Percentiles rank a stretch among this genome's conserved stretches.
phyloP scores from a whole-genome alignment of 352 stramenopile genomes.

The Phytophthora pistaciae region DNA sequence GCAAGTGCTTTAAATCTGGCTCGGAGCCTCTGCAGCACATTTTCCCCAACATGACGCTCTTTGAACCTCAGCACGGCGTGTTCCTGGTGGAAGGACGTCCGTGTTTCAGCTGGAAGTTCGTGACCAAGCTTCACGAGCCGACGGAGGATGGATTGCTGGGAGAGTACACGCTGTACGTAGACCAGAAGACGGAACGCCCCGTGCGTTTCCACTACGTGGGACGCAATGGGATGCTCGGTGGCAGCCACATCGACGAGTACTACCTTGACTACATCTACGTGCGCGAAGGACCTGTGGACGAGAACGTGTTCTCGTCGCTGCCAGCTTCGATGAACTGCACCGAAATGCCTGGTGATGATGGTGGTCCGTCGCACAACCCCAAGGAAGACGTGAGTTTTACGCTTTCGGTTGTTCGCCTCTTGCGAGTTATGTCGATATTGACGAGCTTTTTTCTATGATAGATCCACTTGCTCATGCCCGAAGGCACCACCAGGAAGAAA shows the following conservation, averaged over 20 bases:
- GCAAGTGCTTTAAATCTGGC: slow-evolving; percentile 78
- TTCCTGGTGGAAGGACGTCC: slow-evolving; percentile 73
- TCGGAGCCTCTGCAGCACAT: slow-evolving; percentile 76
- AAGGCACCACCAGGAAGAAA: slow-evolving; percentile 65
- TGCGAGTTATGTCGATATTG: background rate
- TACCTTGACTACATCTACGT: slow-evolving; percentile 92
- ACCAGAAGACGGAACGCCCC: slow-evolving; percentile 74
- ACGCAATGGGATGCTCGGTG: slow-evolving; percentile 86
- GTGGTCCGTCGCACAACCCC: slow-evolving; percentile 58
- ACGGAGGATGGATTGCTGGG: slow-evolving; percentile 76
- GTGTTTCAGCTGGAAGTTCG: slow-evolving; percentile 88
- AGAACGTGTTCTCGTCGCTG: slow-evolving; percentile 74
- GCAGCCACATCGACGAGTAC: slow-evolving; percentile 93
- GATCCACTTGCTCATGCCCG: slow-evolving; percentile 87
- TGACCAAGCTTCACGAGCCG: slow-evolving; percentile 60
- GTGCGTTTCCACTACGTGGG: slow-evolving; percentile 90
- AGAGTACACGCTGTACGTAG: slow-evolving; percentile 90
- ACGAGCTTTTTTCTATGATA: slow-evolving; percentile 32
- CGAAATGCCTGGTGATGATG: slow-evolving; percentile 56
- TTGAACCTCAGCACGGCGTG: slow-evolving; percentile 87
- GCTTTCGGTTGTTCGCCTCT: slow-evolving; percentile 2
- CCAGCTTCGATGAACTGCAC: slow-evolving; percentile 88
- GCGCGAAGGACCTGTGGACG: slow-evolving; percentile 68
- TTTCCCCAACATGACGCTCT: slow-evolving; percentile 86
- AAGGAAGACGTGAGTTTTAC: slow-evolving; percentile 66